Base-by-base conservation (phyloP, 2,329 filamentous ascomycete genomes). In the Coccinonectria pachysandricola region DNA sequence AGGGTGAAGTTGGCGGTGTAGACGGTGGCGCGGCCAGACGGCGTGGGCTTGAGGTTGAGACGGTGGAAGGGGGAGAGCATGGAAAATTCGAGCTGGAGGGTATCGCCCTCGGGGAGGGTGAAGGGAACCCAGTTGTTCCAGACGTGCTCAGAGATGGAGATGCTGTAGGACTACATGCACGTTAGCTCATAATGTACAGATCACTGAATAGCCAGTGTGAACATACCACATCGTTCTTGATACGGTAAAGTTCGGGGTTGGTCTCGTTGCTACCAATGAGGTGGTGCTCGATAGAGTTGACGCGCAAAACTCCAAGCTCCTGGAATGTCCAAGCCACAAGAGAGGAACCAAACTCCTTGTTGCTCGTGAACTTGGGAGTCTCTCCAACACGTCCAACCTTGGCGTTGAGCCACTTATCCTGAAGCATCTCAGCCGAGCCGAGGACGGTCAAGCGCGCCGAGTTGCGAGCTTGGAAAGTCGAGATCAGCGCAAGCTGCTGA, bases 11-110 rank as follows among this genome's bases (percentile, higher is more conserved):
- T 68, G 23, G 72, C 68, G 37, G 70, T 68, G 64, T 79, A 98
- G 35, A 81, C 68, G 25, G 82, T 78, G 38, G 76, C 75, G 45
- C 83, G 77, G 28, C 66, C 56, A 2, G 75, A 79, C 14, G 64
- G 65, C 7, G 64, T 54, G 9, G 73, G 70, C 7, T 61, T 46
- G 16, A 98, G 75, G 33, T 75, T 66, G 17, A 96, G 69, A 21
- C 91, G 87, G 62, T 95, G 80, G 74, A 95, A 96, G 30, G 91
- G 88, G 2, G 88, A 95, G 23, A 98, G 79, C 91, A 96, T 98
- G 62, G 78, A 87, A 66, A 96, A 95, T 58, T 98, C 91, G 36
- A 98, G 82, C 58, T 98, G 91, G 17, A 98, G 52, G 15, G 65
- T 68, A 52, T 98, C 91, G 36, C 60, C 65, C 7, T 66, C 50